These are phyloP conservation scores for Suhomyces tanzawaensis DNA, from an alignment of 805 yeast species.

Conservation along the genomic window DNA sequence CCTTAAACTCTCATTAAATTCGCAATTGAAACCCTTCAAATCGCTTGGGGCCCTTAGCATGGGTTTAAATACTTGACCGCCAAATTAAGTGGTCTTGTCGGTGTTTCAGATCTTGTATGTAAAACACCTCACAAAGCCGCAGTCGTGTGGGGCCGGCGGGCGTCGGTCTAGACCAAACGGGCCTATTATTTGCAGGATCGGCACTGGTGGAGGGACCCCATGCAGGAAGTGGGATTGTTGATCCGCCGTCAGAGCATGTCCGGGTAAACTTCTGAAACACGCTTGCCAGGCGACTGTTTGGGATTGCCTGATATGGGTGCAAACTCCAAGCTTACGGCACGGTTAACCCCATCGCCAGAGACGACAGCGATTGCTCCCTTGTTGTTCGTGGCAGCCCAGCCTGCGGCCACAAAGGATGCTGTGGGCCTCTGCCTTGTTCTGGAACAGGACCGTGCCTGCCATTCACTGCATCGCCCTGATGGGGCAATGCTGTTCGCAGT, in stretches of 20 bases:
- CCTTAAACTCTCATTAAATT: conserved; percentile 8
- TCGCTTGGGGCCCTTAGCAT: conserved; percentile 1
- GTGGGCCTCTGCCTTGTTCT: no score
- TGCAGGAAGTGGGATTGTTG: conserved; percentile 3
- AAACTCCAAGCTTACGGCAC: conserved; percentile 1
- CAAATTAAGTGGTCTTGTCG: conserved; percentile 8
- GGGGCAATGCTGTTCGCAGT: no score
- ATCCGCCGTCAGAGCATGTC: not conserved
- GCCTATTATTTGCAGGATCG: conserved; percentile 1
- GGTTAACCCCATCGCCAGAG: no score
- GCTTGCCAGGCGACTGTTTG: conserved; percentile 2
- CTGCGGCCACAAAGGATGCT: no score
- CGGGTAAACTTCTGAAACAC: conserved; percentile 7
- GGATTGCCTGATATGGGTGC: conserved; percentile 3
- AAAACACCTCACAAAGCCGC: conserved; percentile 14
- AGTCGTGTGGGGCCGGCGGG: conserved; percentile 1
- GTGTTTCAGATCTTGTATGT: conserved; percentile 15
- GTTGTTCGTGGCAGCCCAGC: no score
- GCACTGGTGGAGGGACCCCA: not conserved
- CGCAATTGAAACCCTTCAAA: conserved; percentile 11
- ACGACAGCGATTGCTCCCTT: no score
- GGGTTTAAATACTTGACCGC: conserved; percentile 5
- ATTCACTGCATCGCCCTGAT: no score
- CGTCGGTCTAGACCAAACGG: conserved; percentile 6
- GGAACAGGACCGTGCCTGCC: no score